Evolutionary conservation across 2,329 filamentous ascomycete species (phyloP), one percentile per base, ranked within the genome.

Genomic region (Aspergillus novoparasiticus): DNA sequence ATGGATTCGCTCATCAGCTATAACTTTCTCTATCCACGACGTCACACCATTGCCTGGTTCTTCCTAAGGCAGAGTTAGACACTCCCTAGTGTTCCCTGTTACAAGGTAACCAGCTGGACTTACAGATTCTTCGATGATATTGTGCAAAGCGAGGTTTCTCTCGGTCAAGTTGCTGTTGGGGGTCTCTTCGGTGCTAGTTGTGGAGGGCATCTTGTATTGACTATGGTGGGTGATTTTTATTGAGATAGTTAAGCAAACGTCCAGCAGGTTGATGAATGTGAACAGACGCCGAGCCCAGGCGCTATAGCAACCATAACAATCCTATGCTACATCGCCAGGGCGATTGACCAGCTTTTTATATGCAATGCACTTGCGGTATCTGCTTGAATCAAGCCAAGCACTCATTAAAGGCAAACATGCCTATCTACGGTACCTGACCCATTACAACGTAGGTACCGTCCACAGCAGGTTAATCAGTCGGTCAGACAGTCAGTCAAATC

Each of bases 1-100:
- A 30, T 69, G 69, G 19, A 61, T 66, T 51, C 60, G 65, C 55
- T 73, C 71, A 16, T 71, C 61, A n/a, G 48, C 46, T 30, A 70
- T 66, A 57, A 68, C 57, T 32, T 65, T 62, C 28, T 67, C 60
- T 23, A 64, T 61, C 68, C 69, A 69, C 9, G 62, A 43, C 2
- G 53, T 53, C 8, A 66, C 55, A 12, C 32, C 11, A 4, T 60
- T 50, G 11, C 14, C 19, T 21, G 59, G 23, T 26, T 46, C 12
- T 11, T 39, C 41, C 26, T 63, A 19, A 39, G 11, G 14, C 11
- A 28, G 11, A 16, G n/a, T 55, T 39, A 55, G 51, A 39, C 14
- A 53, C 60, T 36, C 19, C 16, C 39, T 19, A 34, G 32, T 10
- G 23, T 50, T 12, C 34, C 11, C 28, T n/a, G 4, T 28, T 41